Conservation (phyloP, 257 asterid species). For the Solanum piurae region DNA sequence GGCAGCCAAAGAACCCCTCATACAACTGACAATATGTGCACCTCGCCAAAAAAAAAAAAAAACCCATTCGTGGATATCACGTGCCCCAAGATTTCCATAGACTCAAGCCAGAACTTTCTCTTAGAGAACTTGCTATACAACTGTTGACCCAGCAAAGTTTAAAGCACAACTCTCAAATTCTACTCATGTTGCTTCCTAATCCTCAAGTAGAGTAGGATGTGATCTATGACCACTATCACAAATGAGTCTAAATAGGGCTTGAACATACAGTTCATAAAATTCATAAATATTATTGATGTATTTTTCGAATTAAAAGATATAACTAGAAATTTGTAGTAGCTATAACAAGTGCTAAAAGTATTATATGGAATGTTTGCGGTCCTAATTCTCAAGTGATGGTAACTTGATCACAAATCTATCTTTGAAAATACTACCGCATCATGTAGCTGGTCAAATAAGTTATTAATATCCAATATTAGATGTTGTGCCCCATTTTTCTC, state of each 20-base stretch:
- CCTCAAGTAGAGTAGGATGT: background rate
- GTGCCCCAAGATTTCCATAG: background rate
- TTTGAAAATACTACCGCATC: background rate
- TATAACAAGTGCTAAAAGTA: background rate
- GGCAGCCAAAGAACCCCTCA: background rate
- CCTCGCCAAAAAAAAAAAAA: background rate
- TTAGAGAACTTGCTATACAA: background rate
- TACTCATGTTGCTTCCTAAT: background rate
- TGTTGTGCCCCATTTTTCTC: background rate
- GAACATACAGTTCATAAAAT: too few species aligned
- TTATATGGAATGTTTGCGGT: background rate
- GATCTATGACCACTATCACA: background rate
- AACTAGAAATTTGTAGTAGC: too few species aligned
- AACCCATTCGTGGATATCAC: background rate
- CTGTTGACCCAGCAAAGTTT: background rate
- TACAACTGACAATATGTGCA: background rate
- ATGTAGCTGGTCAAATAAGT: background rate
- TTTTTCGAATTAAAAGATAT: too few species aligned
- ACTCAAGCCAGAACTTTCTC: background rate
- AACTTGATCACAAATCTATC: background rate
- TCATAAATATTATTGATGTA: background rate
- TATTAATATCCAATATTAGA: background rate
- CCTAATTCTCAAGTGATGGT: background rate
- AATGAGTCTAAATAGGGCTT: background rate
- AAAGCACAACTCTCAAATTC: background rate